A percentile compares a stretch with the other conserved stretches of the same genome.
Evolutionary conservation across 2,329 filamentous ascomycete genomes (phyloP).

Genomic region (Sporothrix phasma): DNA sequence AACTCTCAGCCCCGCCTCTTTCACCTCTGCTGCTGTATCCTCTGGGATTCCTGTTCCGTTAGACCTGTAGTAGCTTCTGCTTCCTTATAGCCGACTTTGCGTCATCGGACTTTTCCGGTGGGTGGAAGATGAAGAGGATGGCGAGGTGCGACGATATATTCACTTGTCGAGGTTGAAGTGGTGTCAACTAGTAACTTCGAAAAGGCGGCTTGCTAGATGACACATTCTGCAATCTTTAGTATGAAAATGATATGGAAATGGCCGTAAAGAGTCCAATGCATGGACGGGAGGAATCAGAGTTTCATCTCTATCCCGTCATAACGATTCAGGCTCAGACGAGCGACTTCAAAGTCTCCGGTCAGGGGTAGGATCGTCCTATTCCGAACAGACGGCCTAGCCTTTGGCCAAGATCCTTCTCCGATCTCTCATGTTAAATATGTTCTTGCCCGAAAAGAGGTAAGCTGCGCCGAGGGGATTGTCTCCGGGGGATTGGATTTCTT

Average conservation of each 20-base stretch:
- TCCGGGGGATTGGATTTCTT: no score
- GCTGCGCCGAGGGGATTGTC: no score
- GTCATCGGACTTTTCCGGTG: neutral
- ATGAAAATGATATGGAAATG: neutral
- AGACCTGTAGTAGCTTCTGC: neutral
- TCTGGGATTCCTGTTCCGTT: constrained; percentile 17
- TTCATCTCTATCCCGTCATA: no score
- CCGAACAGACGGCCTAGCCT: neutral
- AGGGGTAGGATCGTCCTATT: neutral
- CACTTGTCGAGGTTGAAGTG: neutral
- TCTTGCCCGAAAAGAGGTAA: neutral
- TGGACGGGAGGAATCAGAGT: neutral
- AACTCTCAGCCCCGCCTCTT: constrained; percentile 14
- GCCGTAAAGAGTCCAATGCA: neutral
- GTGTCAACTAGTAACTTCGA: neutral
- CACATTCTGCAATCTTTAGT: neutral
- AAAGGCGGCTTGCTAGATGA: neutral
- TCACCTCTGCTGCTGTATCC: constrained; percentile 17
- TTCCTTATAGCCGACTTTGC: neutral
- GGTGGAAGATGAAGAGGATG: neutral
- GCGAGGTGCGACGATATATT: no score
- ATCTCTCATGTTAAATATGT: no score
- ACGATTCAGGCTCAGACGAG: no score
- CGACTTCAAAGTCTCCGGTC: neutral
- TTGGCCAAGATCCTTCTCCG: no score